Evolutionary conservation across 2,329 filamentous ascomycete genomes (phyloP).

Genomic region (Bipolaris cookei): DNA sequence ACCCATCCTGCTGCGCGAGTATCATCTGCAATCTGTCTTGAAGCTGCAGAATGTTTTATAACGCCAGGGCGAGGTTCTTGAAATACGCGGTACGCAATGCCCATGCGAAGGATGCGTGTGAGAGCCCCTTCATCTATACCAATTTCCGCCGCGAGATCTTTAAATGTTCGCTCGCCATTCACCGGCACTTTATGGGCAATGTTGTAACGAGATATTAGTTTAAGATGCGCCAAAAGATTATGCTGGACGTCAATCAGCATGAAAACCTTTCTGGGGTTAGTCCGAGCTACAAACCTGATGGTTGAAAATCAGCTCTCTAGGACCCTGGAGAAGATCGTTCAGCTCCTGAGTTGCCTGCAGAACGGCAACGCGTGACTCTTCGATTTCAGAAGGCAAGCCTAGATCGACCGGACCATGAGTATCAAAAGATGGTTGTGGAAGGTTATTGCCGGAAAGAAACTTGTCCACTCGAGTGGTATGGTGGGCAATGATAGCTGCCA

Average conservation of each 20-base stretch:
- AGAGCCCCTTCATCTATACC: slow-evolving; percentile 1
- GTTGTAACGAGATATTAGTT: slow-evolving; percentile 3
- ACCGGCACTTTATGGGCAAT: slow-evolving; percentile 4
- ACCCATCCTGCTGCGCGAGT: slow-evolving; percentile 1
- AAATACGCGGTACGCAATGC: slow-evolving; percentile 21
- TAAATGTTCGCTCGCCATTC: background rate
- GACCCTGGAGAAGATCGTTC: slow-evolving; percentile 14
- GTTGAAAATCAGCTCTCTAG: slow-evolving; percentile 12
- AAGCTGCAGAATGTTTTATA: slow-evolving; percentile 19
- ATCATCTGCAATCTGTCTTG: slow-evolving; percentile 4
- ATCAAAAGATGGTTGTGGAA: slow-evolving; percentile 17
- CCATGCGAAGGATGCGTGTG: slow-evolving; percentile 11
- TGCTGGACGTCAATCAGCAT: background rate
- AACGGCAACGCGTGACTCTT: slow-evolving; percentile 12
- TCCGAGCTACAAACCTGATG: slow-evolving; percentile 2
- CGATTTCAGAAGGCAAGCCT: slow-evolving; percentile 6
- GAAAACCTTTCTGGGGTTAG: too few relatives aligned
- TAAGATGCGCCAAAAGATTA: background rate
- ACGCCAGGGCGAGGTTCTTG: slow-evolving; percentile 15
- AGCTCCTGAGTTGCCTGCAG: slow-evolving; percentile 17
- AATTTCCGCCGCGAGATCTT: slow-evolving; percentile 5
- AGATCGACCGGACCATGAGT: slow-evolving; percentile 5
- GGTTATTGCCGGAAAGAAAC: slow-evolving; percentile 6
- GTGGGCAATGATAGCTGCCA: slow-evolving; percentile 6
- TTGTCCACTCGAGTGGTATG: slow-evolving; percentile 14